phyloP scores from a whole-genome alignment of 2,329 filamentous ascomycete species.

The Fusarium floridanum region DNA sequence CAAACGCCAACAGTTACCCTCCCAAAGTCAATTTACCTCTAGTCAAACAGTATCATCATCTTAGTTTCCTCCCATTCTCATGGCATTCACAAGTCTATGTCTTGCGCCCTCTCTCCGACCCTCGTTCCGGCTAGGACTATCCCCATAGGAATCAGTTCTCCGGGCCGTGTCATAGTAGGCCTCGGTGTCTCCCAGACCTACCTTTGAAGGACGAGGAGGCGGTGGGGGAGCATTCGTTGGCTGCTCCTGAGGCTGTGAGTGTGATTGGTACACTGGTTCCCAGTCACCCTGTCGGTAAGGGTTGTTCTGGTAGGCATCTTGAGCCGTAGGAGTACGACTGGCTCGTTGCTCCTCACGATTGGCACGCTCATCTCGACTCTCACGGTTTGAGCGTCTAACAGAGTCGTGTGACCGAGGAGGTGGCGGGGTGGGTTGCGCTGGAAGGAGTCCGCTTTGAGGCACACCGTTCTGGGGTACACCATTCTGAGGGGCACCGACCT shows the following conservation, averaged over 20 bases:
- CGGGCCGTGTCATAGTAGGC: constrained; percentile 48
- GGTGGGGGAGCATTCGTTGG: constrained; percentile 49
- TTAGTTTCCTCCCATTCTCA: constrained; percentile 48
- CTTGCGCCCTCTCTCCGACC: constrained; percentile 49
- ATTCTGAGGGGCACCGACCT: constrained; percentile 34
- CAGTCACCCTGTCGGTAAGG: constrained; percentile 47
- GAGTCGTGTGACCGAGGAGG: constrained; percentile 38
- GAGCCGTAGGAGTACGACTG: constrained; percentile 35
- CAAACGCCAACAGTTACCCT: constrained; percentile 28
- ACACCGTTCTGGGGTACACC: constrained; percentile 28
- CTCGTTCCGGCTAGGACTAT: constrained; percentile 41
- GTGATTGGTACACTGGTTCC: constrained; percentile 47
- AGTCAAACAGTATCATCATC: constrained; percentile 9
- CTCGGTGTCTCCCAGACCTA: constrained; percentile 52
- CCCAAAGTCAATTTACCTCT: constrained; percentile 5
- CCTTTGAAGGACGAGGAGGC: constrained; percentile 54
- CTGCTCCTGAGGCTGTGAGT: constrained; percentile 28
- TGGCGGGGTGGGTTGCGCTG: constrained; percentile 27
- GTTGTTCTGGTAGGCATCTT: constrained; percentile 38
- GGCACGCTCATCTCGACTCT: constrained; percentile 42
- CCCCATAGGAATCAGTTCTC: constrained; percentile 38
- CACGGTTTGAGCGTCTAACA: constrained; percentile 37
- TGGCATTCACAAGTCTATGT: constrained; percentile 51
- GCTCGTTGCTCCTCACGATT: constrained; percentile 39
- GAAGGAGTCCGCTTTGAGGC: constrained; percentile 35